Percentiles rank a stretch among this genome's conserved stretches.
These are phyloP conservation scores for Coemansia sp. DNA, from an alignment of 192 early-diverging fungal genomes.

Conservation along the genomic window DNA sequence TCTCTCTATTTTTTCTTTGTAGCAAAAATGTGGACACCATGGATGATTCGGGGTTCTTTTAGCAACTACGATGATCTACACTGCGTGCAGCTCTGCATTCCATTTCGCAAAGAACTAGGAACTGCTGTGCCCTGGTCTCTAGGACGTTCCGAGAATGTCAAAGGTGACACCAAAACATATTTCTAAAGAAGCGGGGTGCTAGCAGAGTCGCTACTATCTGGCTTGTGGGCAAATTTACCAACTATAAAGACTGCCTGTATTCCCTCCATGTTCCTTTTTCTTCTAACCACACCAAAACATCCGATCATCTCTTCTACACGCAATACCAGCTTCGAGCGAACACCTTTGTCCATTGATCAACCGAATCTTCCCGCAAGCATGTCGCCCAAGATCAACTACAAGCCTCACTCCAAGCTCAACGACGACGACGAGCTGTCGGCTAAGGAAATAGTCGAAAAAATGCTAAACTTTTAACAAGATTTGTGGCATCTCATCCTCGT, in stretches of 20 bases:
- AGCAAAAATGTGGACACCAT: background rate
- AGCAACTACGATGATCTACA: too few relatives aligned
- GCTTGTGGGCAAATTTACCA: background rate
- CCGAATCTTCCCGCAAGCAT: background rate
- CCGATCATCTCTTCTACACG: background rate
- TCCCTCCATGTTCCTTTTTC: background rate
- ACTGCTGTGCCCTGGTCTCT: too few relatives aligned
- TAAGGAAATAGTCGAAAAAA: conserved; percentile 7
- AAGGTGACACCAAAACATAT: background rate
- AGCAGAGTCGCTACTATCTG: background rate
- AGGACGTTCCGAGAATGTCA: background rate
- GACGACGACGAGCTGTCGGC: background rate
- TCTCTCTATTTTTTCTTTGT: background rate
- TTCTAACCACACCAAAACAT: background rate
- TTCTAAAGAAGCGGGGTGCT: background rate
- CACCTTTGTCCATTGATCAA: background rate
- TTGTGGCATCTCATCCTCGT: background rate
- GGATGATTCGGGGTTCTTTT: background rate
- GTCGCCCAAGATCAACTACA: background rate
- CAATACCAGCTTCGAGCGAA: background rate
- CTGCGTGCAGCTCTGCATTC: too few relatives aligned
- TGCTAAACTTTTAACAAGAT: conserved; percentile 12
- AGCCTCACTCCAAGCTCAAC: background rate
- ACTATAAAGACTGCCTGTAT: background rate
- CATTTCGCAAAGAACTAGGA: background rate